Base-by-base conservation (phyloP, 352 stramenopile genomes). In the Thraustochytrium sp. region DNA sequence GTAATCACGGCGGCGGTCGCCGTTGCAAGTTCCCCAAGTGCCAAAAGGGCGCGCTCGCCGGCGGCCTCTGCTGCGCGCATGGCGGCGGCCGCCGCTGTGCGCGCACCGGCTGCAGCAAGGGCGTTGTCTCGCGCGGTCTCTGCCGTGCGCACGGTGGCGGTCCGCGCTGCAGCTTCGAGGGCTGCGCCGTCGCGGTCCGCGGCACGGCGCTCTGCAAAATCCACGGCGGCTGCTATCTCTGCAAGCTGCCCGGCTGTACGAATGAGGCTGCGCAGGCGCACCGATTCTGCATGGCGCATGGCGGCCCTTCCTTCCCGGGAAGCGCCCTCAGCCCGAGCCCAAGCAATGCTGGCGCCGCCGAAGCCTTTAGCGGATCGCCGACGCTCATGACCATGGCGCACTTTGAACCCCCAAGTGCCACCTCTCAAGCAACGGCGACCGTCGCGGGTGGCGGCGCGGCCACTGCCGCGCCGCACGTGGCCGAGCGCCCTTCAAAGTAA, bases 41-140 rank as follows among this genome's bases (percentile, higher is more conserved):
- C 54, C 18, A 5, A 5, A 63, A 63, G 54, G 5, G 18, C 36
- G 18, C 5, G 5, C 5, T 21, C 54, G 54, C 5, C 5, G 54
- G 54, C 54, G 54, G 54, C 5, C 18, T 21, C 5, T 63, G 54
- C 54, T 5, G 5, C 54, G 54, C 5, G 36, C 54, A 63, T 21
- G 92, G 92, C 38, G 92, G 92, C 51, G 92, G 92, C 21, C 92
- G 93, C 61, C 93, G 92, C 77, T 96, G 92, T 83, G 37, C 63
- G 13, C 21, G 72, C 5, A 48, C 34, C 1, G 86, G 78, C 9
- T 90, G 87, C 83, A n/a, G 78, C 1, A 90, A 90, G 5, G 55
- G 23, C 23, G 63, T 23, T 93, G 85, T 94, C 11, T 89, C 92
- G 18, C 90, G 91, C 26, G 91, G 91, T 44, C 5, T 49, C 5